Base-by-base conservation (phyloP, 2,329 filamentous ascomycete species). In the Fusarium stilboides region DNA sequence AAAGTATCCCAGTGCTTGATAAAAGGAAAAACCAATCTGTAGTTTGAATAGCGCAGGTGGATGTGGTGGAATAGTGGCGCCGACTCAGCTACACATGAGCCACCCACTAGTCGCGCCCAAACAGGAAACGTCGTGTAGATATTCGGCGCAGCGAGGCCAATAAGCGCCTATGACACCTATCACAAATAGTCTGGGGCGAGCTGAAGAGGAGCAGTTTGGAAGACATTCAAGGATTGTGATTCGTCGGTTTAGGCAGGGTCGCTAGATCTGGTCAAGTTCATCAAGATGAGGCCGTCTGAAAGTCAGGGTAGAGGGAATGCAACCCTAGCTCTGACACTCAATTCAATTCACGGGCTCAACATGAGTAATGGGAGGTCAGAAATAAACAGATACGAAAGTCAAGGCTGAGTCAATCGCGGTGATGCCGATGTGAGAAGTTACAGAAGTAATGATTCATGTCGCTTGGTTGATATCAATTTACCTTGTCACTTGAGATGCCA, bases 51-150 rank as follows among this genome's bases (percentile, higher is more conserved):
- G 65, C 39, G 47, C 65, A 62, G 61, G 67, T 65, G 70, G 54
- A 60, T 54, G 46, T 58, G 50, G 60, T 59, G 54, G 60, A 52
- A 57, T 61, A 44, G 57, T 71, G 60, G 62, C 65, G 51, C 61
- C 61, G 57, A 64, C 70, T 74, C 70, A 74, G 72, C 72, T 74
- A 69, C 40, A 60, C 61, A 62, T 57, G 57, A 72, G 65, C 71
- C 72, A 68, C 64, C 46, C 72, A 75, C 73, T 75, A 75, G 73
- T 69, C 42, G 54, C 33, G 45, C 71, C 71, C 40, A 42, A 71
- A 70, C 26, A 46, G 73, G 73, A 45, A 75, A 72, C 55, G 71
- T 57, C 31, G 46, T 57, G 56, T 62, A 63, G 54, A 47, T 60
- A 43, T 59, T 42, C 70, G 57, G 70, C 22, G 44, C 60, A 57